phyloP scores from a whole-genome alignment of 2,329 filamentous ascomycete species.

The Ophiostoma sp. region DNA sequence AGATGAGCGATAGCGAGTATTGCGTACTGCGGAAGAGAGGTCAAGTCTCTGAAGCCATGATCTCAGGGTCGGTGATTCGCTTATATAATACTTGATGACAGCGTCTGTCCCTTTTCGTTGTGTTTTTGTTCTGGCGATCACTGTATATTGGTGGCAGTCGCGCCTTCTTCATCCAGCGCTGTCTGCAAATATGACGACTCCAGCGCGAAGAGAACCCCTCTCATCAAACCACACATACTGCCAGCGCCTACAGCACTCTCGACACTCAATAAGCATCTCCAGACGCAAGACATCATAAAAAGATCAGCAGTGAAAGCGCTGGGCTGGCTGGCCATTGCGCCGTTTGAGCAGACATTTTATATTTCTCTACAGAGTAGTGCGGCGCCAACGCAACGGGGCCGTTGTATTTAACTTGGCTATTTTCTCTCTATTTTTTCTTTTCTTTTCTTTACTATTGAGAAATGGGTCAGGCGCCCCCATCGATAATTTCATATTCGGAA shows the following conservation, averaged over 20 bases:
- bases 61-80: no score
- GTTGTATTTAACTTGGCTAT: background rate
- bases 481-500: background rate
- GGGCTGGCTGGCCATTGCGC: background rate
- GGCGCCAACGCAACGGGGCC: slow-evolving; percentile 4
- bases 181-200: background rate
- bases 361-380: background rate
- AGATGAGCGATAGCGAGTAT: background rate
- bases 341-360: background rate
- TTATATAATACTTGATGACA: no score
- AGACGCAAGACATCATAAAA: background rate
- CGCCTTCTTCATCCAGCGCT: background rate
- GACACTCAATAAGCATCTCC: background rate
- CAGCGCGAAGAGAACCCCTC: background rate
- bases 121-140: background rate
- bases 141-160: background rate
- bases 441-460: background rate
- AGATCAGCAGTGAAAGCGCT: slow-evolving; percentile 8
- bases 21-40: background rate
- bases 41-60: no score
- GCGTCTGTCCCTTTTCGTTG: no score
- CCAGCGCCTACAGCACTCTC: background rate
- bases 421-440: no score
- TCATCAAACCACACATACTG: background rate
- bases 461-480: background rate